Evolutionary conservation across 768 basidiomycete genomes (phyloP).

Genomic region (Tricholoma sp.): DNA sequence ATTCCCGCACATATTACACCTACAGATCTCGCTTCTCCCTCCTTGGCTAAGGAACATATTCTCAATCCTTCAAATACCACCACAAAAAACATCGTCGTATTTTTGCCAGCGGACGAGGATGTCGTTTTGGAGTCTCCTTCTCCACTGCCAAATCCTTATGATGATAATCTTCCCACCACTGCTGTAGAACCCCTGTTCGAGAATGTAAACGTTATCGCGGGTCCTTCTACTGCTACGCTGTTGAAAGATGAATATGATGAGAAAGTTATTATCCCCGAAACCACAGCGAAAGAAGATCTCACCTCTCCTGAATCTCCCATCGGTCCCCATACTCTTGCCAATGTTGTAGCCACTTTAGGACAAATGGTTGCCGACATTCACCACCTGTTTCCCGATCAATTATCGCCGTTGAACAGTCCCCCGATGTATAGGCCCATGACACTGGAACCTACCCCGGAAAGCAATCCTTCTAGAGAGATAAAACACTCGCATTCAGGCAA

Average conservation of each 20-base stretch:
- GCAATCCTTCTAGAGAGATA: neutral
- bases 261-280: neutral
- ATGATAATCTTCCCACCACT: neutral
- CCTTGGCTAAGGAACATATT: neutral
- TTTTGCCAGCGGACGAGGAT: neutral
- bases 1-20: neutral
- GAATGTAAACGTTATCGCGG: neutral
- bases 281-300: neutral
- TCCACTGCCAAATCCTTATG: neutral
- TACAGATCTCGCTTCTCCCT: neutral
- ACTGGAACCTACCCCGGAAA: neutral
- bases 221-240: too few relatives aligned
- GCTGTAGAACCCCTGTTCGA: neutral
- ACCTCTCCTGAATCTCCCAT: slow-evolving; percentile 7
- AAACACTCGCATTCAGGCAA: neutral
- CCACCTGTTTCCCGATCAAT: slow-evolving; percentile 17
- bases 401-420: slow-evolving; percentile 13
- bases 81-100: neutral
- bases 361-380: slow-evolving; percentile 18
- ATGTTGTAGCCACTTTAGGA: slow-evolving; percentile 15
- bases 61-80: neutral
- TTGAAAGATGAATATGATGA: neutral
- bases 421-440: slow-evolving; percentile 10
- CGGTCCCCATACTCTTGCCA: slow-evolving; percentile 15
- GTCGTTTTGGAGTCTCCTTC: neutral